Evolutionary conservation across 208 protist genomes (phyloP), one percentile per base, ranked within the genome.

Genomic region (Leishmania amazonensis): DNA sequence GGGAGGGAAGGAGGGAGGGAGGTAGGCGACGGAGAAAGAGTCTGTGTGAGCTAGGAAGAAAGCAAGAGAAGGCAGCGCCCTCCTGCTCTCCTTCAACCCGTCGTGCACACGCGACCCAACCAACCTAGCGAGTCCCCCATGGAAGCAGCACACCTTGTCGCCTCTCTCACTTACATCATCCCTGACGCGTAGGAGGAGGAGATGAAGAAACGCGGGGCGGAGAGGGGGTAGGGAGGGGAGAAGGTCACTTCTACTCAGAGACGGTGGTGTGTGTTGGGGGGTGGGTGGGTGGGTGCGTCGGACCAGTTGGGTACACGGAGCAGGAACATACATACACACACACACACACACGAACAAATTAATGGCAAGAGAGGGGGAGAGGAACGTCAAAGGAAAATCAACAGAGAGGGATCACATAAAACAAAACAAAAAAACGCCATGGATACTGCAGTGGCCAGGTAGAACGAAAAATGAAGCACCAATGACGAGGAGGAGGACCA

Each of bases 11-110:
- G 9, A n/a, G 57, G 24, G 28, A 11, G 24, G 11, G 51, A 54
- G 9, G 51, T 54, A 15, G 31, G 79, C 68, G 51, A 77, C 53
- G 49, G 71, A 58, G 42, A 73, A 42, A 28, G 64, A 75, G 62
- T 47, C 65, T 71, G 17, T 71, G n/a, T 8, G 40, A 9, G 74
- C n/a, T 71, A 31, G 35, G 19, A 31, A 45, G 65, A 42, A 31
- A 71, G 15, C 65, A 71, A n/a, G 17, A 71, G 58, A 64, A 64
- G n/a, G 28, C 58, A 31, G 58, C 17, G 28, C 58, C 58, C 7
- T 31, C 5, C 58, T 64, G n/a, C 6, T 64, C 31, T 17, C 58
- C 9, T 31, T 64, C 58, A 64, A 2, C 58, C 58, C 58, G 31
- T 11, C 58, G 19, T 64, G 58, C 58, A 31, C 58, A 35, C 58